Evolutionary conservation across 768 basidiomycete species (phyloP), one percentile per base, ranked within the genome.

Genomic region (Rhizopogon roseolus): DNA sequence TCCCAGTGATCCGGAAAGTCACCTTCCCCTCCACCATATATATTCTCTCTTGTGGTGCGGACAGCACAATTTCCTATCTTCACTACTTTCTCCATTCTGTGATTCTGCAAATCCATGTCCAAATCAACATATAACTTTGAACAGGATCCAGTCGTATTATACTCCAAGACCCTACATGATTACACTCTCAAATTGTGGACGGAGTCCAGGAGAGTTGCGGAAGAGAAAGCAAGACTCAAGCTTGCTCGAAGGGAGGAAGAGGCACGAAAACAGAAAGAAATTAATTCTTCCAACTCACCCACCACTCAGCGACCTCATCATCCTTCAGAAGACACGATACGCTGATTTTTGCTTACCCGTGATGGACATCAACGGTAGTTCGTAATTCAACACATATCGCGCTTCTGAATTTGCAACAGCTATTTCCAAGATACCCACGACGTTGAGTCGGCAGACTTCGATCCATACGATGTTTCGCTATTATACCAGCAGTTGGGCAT

Each of bases 121-220:
- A 36, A 6, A 27, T 38, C 68, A 19, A 42, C 55, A 1, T 7
- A 46, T 34, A 44, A 8, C 19, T 49, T 45, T 37, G 22, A 36
- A 55, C 60, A 57, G 25, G 63, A 71, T 58, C 75, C 78, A 7
- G 69, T 86, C 60, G 63, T 73, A 44, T 73, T 73, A 36, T 88
- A 88, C 62, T 80, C 86, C 16, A 82, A 79, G 60, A 76, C 84
- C 41, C 69, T 88, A 34, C 82, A 86, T 64, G 76, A 84, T 53
- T 87, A 86, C 56, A 88, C 86, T 28, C 76, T 86, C 49, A 74
- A 65, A 40, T 75, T 85, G 48, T 87, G 86, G 85, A 79, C 80
- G 49, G 82, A 87, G 63, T 84, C 84, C 5, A 74, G 83, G 61
- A 77, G 78, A 60, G 64, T 74, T 53, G 79, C 78, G 38, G 85